Conservation (phyloP, 1,139 yeast genomes). For the Pichia sp. region DNA sequence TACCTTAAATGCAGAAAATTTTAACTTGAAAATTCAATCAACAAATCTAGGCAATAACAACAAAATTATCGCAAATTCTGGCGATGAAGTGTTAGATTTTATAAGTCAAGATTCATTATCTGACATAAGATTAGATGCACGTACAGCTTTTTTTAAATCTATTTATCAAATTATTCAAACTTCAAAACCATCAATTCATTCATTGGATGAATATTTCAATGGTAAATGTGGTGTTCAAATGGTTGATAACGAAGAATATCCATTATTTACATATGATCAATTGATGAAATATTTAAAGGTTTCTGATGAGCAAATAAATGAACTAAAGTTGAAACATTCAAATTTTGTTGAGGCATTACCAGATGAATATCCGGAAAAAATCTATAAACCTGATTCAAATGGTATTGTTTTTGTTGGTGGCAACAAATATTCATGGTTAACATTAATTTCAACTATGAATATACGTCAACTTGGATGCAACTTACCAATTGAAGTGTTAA, state of each 20-base stretch:
- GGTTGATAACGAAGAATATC: conserved; percentile 1
- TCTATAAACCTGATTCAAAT: conserved; percentile 41
- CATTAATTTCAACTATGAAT: conserved; percentile 58
- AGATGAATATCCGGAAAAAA: conserved; percentile 19
- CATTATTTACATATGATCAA: conserved; percentile 24
- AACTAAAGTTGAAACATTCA: conserved; percentile 27
- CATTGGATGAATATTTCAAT: conserved; percentile 22
- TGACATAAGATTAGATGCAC: conserved; percentile 1
- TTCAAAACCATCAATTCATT: conserved; percentile 26
- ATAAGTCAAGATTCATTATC: conserved; percentile 13
- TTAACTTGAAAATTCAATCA: background rate
- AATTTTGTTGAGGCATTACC: conserved; percentile 21
- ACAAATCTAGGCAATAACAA: background rate
- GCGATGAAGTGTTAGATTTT: conserved; percentile 2
- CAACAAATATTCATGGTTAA: conserved; percentile 68
- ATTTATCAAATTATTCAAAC: conserved; percentile 25
- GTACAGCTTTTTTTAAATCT: conserved; percentile 11
- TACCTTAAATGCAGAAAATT: conserved; percentile 1
- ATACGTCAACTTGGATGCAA: conserved; percentile 56
- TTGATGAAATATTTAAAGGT: conserved; percentile 26
- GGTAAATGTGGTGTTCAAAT: conserved; percentile 18
- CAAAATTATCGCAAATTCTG: background rate
- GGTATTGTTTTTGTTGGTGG: conserved; percentile 85
- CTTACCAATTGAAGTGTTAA: conserved; percentile 71
- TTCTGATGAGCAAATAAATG: conserved; percentile 19